Evolutionary conservation across 495 filamentous ascomycete species (phyloP).

Genomic region (Aspergillus biplanus): DNA sequence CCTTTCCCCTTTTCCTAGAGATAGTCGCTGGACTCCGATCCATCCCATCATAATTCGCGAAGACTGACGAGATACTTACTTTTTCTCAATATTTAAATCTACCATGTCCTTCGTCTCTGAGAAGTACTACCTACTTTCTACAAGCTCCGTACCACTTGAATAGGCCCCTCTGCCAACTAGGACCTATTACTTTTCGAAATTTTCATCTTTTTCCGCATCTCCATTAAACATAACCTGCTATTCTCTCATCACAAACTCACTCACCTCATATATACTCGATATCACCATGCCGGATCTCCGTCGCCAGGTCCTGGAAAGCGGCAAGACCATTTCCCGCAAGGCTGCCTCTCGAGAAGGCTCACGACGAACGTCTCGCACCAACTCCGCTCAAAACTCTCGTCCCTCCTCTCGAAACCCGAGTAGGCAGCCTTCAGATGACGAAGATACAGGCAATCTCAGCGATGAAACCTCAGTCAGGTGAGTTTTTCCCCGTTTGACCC

Average conservation of each 20-base stretch:
- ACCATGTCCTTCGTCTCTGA: slow-evolving; percentile 39
- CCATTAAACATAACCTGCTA: neutral
- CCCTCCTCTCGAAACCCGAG: slow-evolving; percentile 60
- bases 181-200: slow-evolving; percentile 1
- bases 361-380: slow-evolving; percentile 61
- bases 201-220: slow-evolving; percentile 6
- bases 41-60: slow-evolving; percentile 17
- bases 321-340: slow-evolving; percentile 92
- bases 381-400: slow-evolving; percentile 65
- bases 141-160: slow-evolving; percentile 22
- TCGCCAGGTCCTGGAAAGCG: slow-evolving; percentile 78
- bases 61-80: neutral
- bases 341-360: slow-evolving; percentile 75
- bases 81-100: slow-evolving; percentile 7
- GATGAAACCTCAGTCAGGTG: slow-evolving; percentile 74
- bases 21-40: neutral
- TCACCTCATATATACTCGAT: slow-evolving; percentile 2
- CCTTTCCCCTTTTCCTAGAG: slow-evolving; percentile 11
- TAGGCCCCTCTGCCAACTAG: slow-evolving; percentile 20
- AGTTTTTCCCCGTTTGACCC: slow-evolving; percentile 24
- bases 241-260: neutral
- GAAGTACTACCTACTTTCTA: slow-evolving; percentile 20
- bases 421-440: slow-evolving; percentile 74
- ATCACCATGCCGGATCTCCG: slow-evolving; percentile 61
- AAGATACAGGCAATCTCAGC: slow-evolving; percentile 65